Conservation (phyloP, 208 protist genomes). For the Leishmania major region DNA sequence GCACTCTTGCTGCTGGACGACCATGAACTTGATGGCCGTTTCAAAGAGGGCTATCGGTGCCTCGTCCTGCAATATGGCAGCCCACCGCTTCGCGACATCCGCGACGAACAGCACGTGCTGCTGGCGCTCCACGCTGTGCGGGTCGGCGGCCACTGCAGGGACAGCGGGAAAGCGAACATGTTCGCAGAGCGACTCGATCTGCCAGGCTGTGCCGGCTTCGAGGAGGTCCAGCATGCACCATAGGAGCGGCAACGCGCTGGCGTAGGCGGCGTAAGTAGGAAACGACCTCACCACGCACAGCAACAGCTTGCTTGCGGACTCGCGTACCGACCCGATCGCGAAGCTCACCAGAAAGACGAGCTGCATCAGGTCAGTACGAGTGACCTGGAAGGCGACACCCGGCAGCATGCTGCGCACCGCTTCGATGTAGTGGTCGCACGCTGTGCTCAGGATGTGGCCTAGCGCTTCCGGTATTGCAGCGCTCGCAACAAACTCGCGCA, state of each 20-base stretch:
- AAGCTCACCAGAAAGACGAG: slow-evolving; percentile 80
- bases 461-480: slow-evolving; percentile 48
- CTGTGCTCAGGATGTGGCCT: slow-evolving; percentile 42
- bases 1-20: slow-evolving; percentile 47
- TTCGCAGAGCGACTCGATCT: slow-evolving; percentile 64
- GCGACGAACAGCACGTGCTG: slow-evolving; percentile 49
- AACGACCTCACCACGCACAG: slow-evolving; percentile 54
- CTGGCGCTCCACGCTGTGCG: slow-evolving; percentile 54
- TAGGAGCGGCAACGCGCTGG: slow-evolving; percentile 66
- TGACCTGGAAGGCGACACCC: slow-evolving; percentile 44
- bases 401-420: slow-evolving; percentile 46
- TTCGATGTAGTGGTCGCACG: slow-evolving; percentile 54
- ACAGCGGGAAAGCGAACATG: slow-evolving; percentile 48
- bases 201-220: slow-evolving; percentile 43
- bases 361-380: slow-evolving; percentile 58
- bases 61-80: slow-evolving; percentile 22
- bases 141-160: slow-evolving; percentile 53
- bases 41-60: slow-evolving; percentile 63
- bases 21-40: slow-evolving; percentile 63
- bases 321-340: slow-evolving; percentile 65
- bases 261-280: slow-evolving; percentile 55
- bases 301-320: slow-evolving; percentile 58
- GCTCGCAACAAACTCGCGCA: slow-evolving; percentile 82
- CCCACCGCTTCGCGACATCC: slow-evolving; percentile 59
- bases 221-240: slow-evolving; percentile 77